Evolutionary conservation across 2,329 filamentous ascomycete species (phyloP).

Genomic region (Colletotrichum musae): DNA sequence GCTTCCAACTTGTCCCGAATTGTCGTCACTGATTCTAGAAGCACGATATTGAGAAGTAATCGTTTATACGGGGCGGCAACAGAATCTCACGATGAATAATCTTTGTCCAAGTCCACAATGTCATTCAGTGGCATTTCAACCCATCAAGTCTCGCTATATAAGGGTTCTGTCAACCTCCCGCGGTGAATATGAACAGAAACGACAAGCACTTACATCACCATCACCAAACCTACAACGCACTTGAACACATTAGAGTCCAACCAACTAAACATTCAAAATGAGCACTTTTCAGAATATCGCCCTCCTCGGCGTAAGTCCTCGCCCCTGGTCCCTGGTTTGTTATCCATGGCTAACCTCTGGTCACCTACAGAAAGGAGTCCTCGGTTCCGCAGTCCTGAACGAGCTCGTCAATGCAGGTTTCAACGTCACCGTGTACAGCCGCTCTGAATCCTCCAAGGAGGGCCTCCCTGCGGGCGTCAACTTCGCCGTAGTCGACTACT

Average conservation of each 20-base stretch:
- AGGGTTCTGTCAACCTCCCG: background rate
- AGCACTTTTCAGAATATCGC: slow-evolving; percentile 30
- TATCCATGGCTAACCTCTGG: background rate
- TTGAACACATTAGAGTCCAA: background rate
- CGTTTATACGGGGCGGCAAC: background rate
- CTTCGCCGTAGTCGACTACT: slow-evolving; percentile 23
- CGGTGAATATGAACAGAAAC: background rate
- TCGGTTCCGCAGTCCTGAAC: slow-evolving; percentile 56
- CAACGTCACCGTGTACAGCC: slow-evolving; percentile 68
- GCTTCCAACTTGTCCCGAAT: background rate
- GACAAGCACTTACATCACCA: background rate
- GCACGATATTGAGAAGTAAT: background rate
- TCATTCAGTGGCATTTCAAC: background rate
- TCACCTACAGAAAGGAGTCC: slow-evolving; percentile 52
- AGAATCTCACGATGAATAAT: background rate
- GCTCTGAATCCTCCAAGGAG: slow-evolving; percentile 48
- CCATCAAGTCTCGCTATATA: background rate
- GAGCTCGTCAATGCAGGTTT: slow-evolving; percentile 58
- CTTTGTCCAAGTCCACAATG: background rate
- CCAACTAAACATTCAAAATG: background rate
- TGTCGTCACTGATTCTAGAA: background rate
- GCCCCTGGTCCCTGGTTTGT: too few species aligned
- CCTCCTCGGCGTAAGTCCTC: slow-evolving; percentile 31
- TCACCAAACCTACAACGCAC: background rate
- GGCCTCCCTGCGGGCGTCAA: slow-evolving; percentile 20